Evolutionary conservation across 805 yeast genomes (phyloP).

Genomic region (Saccharomycopsis oosterbeekiorum): DNA sequence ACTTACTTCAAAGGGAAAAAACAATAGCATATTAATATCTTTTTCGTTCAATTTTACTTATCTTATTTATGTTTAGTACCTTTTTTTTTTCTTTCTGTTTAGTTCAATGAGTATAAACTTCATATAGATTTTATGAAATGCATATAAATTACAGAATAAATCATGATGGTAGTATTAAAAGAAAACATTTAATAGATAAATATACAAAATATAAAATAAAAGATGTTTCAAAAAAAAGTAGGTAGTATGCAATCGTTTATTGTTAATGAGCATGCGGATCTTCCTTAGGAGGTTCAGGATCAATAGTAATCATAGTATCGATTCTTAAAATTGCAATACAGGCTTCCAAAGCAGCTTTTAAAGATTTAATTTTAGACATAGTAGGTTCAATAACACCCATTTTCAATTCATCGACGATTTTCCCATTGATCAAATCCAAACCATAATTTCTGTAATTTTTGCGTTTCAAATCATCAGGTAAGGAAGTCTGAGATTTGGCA

Average conservation of each 20-base stretch:
- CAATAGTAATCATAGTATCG: slow-evolving; percentile 96
- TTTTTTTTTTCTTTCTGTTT: no score
- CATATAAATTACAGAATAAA: not conserved
- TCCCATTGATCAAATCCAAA: slow-evolving; percentile 82
- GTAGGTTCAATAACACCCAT: slow-evolving; percentile 95
- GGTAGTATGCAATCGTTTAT: not conserved
- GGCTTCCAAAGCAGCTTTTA: slow-evolving; percentile 95
- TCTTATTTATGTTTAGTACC: no score
- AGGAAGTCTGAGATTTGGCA: slow-evolving; percentile 84
- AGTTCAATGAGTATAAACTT: not conserved
- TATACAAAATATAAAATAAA: not conserved
- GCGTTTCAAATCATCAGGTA: slow-evolving; percentile 74
- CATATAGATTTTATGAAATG: not conserved
- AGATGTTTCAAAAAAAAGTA: not conserved
- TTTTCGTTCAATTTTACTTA: no score
- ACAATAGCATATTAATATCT: not conserved
- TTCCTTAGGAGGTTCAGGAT: slow-evolving; percentile 89
- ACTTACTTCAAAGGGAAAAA: not conserved
- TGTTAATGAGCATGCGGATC: slow-evolving; percentile 76
- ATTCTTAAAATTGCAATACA: slow-evolving; percentile 95
- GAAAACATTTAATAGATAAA: not conserved
- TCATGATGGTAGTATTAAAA: not conserved
- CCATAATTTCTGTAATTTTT: slow-evolving; percentile 87
- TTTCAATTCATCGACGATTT: slow-evolving; percentile 73
- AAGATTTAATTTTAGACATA: slow-evolving; percentile 80